phyloP scores from a whole-genome alignment of 192 early-diverging fungal genomes.

The Podila clonocystis region DNA sequence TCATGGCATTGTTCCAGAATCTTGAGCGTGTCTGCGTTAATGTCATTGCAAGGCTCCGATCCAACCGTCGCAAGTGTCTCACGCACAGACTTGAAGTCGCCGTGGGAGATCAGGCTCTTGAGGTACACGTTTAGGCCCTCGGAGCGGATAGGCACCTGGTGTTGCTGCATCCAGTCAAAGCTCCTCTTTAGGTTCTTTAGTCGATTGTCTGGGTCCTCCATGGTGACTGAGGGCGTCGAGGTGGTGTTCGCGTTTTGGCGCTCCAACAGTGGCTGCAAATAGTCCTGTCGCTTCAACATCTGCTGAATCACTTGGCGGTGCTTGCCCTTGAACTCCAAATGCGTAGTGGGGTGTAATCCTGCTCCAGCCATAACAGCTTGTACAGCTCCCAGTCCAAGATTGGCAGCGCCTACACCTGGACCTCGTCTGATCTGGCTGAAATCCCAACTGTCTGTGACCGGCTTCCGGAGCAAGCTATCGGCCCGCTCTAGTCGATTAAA shows the following conservation, averaged over 20 bases:
- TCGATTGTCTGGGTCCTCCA: not conserved
- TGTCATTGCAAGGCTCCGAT: not conserved
- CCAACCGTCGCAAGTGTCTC: not conserved
- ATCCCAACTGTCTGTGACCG: conserved; percentile 7
- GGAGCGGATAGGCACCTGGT: conserved; percentile 17
- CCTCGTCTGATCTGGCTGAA: conserved; percentile 14
- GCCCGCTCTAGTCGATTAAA: not conserved
- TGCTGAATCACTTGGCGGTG: conserved; percentile 16
- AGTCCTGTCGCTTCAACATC: conserved; percentile 17
- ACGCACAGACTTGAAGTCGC: conserved; percentile 2
- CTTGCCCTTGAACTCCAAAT: conserved; percentile 5
- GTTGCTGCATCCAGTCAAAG: conserved; percentile 18
- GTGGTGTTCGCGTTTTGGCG: not conserved
- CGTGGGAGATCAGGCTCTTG: conserved; percentile 15
- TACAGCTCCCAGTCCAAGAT: not conserved
- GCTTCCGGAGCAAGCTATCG: not conserved
- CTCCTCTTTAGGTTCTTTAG: conserved; percentile 21
- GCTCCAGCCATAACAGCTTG: not conserved
- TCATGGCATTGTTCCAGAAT: not conserved
- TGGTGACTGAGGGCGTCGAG: not conserved
- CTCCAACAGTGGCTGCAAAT: conserved; percentile 15
- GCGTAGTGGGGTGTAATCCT: not conserved
- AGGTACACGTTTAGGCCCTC: conserved; percentile 28
- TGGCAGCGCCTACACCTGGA: not conserved
- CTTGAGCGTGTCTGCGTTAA: conserved; percentile 6